phyloP scores from a whole-genome alignment of 2,329 filamentous ascomycete species.

The Didymosphaeria variabile region DNA sequence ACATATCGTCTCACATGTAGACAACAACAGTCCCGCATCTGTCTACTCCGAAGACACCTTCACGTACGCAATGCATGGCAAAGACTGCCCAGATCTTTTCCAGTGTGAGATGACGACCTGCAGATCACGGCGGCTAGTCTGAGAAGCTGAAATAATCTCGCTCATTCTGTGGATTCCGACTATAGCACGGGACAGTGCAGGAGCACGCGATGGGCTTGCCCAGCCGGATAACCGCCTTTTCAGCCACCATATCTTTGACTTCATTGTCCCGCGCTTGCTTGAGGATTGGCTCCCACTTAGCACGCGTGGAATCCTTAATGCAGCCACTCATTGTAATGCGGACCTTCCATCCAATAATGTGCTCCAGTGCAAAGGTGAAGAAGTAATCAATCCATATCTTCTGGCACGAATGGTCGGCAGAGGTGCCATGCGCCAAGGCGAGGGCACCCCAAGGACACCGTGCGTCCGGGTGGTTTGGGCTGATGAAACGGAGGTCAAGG shows the following conservation, averaged over 20 bases:
- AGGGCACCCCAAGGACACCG: constrained; percentile 23
- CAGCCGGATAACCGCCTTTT: not conserved
- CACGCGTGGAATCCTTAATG: constrained; percentile 20
- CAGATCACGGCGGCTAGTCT: not conserved
- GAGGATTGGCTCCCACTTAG: constrained; percentile 22
- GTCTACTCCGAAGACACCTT: no score
- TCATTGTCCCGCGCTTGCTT: not conserved
- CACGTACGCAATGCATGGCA: not conserved
- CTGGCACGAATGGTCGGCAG: constrained; percentile 23
- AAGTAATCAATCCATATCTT: constrained; percentile 28
- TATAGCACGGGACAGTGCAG: constrained; percentile 20
- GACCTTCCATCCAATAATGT: not conserved
- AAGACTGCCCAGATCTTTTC: not conserved
- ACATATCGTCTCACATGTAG: not conserved
- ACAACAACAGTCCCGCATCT: no score
- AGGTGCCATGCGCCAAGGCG: no score
- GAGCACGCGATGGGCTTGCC: constrained; percentile 15
- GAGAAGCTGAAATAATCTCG: not conserved
- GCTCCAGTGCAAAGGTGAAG: constrained; percentile 18
- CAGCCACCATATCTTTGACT: not conserved
- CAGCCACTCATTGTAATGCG: constrained; percentile 22
- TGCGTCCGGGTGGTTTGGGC: constrained; percentile 24
- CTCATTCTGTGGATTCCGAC: not conserved
- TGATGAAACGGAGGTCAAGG: constrained; percentile 32
- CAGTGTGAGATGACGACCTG: not conserved